Base-by-base conservation (phyloP, 345 rosid genomes). In the Eucalyptus sp. region DNA sequence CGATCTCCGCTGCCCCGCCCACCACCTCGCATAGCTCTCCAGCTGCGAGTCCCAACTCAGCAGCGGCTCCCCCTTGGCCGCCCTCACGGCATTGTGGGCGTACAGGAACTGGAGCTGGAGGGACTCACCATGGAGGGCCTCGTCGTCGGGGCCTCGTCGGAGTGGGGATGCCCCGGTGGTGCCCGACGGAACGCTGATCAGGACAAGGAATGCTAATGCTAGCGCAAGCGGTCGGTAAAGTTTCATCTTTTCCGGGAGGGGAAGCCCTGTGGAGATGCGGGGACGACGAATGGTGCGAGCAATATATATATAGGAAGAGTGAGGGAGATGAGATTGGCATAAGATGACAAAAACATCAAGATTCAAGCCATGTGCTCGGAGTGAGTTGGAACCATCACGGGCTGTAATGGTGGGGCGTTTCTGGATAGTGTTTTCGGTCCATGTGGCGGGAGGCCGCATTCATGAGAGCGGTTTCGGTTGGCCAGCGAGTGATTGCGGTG, bases 11-110 rank as follows among this genome's bases (percentile, higher is more conserved):
- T 92, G 93, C n/a, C 89, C 89, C n/a, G 97, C 99, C 99, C 99
- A 97, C 92, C 95, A 92, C 31, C 90, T 91, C 5, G 99, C 99
- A 58, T 97, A 96, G 86, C 89, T 90, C 86, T 96, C 95, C 20
- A 97, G 96, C 91, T 92, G 92, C 7, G 50, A 91, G 89, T 96
- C 98, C 99, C 99, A 97, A 54, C 79, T 85, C 90, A 97, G 80
- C 10, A 93, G 96, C 5, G 92, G 93, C 95, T 97, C 98, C 91
- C 95, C 90, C 89, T 95, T 95, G 5, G 92, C 43, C 27, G 95
- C 95, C 60, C 98, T 92, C 0, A 96, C 97, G 89, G 95, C 54
- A 84, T 97, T 96, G 60, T 97, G 99, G 27, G 91, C 89, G 88
- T 91, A 96, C 89, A 96, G 86, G 91, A 97, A 97, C 62, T 95